Percentiles rank a stretch among this genome's conserved stretches.
Evolutionary conservation across 2,329 filamentous ascomycete genomes (phyloP).

Genomic region (Trichoderma simmonsii): DNA sequence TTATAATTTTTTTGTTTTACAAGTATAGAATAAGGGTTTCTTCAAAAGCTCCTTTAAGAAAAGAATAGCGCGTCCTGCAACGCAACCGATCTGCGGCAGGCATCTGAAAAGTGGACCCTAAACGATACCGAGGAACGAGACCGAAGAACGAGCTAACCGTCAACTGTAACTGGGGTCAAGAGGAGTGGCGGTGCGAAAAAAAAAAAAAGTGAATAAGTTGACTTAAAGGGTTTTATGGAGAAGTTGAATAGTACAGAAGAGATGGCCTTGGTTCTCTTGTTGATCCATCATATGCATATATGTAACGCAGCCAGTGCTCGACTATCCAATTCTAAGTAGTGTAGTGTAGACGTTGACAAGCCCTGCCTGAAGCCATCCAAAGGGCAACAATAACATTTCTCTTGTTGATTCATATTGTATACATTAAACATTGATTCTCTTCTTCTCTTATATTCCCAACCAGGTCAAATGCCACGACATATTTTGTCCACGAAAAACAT

Average conservation of each 20-base stretch:
- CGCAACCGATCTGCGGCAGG: background rate
- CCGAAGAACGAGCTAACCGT: background rate
- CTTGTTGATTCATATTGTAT: background rate
- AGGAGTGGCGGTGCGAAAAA: background rate
- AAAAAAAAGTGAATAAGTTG: background rate
- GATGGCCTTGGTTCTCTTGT: background rate
- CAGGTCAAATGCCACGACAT: background rate
- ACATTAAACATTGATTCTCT: background rate
- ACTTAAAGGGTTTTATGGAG: background rate
- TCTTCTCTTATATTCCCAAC: background rate
- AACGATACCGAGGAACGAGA: slow-evolving; percentile 21
- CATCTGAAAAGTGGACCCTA: background rate
- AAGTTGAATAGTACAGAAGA: background rate
- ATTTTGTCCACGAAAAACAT: background rate
- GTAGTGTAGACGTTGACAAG: background rate
- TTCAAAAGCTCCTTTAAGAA: background rate
- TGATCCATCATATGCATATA: background rate
- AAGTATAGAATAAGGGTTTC: background rate
- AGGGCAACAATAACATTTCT: background rate
- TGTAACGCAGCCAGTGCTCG: background rate
- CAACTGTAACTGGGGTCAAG: background rate
- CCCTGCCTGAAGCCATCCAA: background rate
- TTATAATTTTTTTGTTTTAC: background rate
- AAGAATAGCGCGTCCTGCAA: background rate
- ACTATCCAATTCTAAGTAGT: background rate